These are phyloP conservation scores for Plasmodium berghei DNA, from an alignment of 169 alveolate genomes.

Conservation along the genomic window DNA sequence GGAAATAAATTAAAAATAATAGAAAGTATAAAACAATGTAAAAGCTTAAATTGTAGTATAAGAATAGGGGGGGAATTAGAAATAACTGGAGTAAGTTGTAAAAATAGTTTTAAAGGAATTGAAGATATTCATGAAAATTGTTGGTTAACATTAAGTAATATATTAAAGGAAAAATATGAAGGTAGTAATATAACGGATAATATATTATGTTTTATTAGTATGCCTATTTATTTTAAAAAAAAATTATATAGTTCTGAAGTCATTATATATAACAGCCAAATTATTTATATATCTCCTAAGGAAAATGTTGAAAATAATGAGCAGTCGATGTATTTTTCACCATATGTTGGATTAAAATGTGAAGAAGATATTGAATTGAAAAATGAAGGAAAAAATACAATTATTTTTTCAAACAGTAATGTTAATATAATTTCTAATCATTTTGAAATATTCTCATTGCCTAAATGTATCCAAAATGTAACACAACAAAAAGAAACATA, in stretches of 20 bases:
- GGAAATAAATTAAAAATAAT: conserved; percentile 40
- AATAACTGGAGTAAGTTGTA: conserved; percentile 70
- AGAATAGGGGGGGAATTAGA: conserved; percentile 74
- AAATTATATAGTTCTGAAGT: conserved; percentile 50
- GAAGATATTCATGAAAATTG: conserved; percentile 69
- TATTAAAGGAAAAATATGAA: conserved; percentile 48
- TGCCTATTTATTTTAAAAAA: conserved; percentile 70
- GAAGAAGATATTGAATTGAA: background rate
- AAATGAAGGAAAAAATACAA: background rate
- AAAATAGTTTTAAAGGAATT: conserved; percentile 64
- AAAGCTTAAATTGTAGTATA: conserved; percentile 38
- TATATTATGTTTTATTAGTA: conserved; percentile 71
- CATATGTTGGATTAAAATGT: background rate
- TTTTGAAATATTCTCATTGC: conserved; percentile 23
- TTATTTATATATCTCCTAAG: conserved; percentile 58
- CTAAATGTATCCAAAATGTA: conserved; percentile 37
- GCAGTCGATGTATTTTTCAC: conserved; percentile 18
- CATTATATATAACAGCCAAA: conserved; percentile 47
- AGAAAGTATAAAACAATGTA: conserved; percentile 69
- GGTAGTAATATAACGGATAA: conserved; percentile 9
- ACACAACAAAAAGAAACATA: conserved; percentile 72
- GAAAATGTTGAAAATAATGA: conserved; percentile 38
- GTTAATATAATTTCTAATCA: conserved; percentile 1
- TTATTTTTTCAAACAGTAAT: conserved; percentile 3
- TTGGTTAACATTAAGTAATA: conserved; percentile 44